Evolutionary conservation across 2,329 filamentous ascomycete genomes (phyloP), one percentile per base, ranked within the genome.

Genomic region (Aspergillus niger): DNA sequence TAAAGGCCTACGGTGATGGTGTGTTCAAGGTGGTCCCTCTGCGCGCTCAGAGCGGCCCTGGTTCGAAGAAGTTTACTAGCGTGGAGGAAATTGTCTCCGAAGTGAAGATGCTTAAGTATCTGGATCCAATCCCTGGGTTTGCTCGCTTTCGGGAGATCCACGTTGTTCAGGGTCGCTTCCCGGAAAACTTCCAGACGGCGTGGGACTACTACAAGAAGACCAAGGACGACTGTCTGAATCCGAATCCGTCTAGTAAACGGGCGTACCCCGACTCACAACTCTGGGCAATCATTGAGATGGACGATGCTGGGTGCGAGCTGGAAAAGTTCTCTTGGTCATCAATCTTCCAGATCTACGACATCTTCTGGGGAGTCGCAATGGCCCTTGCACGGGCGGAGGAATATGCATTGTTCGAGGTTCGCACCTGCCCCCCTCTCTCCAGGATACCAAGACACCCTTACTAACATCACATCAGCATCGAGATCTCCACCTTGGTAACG

Each of bases 331-430:
- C 69, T 32, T 78, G 75, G 71, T 74, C 72, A 1, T 79, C 77
- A 0, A 72, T 76, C 4, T 80, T 79, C 59, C 79, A 83, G 63
- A 78, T 84, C 2, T 88, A 85, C 77, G 86, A 89, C 69, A 81
- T 89, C 1, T 89, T 89, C 73, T 89, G 86, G 87, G 83, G 85
- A 15, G 84, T 87, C n/a, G 83, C 83, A 7, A 77, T 87, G 66
- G 82, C 85, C 2, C 74, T 89, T 8, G 86, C 83, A 15, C 83
- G 86, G 60, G 87, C 84, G 8, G 87, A 89, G 70, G 81, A 84
- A 67, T 81, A 80, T 57, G 82, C 83, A 5, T 74, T 80, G 55
- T 89, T 89, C 67, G 87, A 89, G 73, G 77, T 79, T 69, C 59
- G 63, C 26, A 32, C 7, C 24, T 20, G 20, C 20, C 20, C 2